These are phyloP conservation scores for Penicillium olsonii DNA, from an alignment of 2,329 filamentous ascomycete species.

Conservation along the genomic window DNA sequence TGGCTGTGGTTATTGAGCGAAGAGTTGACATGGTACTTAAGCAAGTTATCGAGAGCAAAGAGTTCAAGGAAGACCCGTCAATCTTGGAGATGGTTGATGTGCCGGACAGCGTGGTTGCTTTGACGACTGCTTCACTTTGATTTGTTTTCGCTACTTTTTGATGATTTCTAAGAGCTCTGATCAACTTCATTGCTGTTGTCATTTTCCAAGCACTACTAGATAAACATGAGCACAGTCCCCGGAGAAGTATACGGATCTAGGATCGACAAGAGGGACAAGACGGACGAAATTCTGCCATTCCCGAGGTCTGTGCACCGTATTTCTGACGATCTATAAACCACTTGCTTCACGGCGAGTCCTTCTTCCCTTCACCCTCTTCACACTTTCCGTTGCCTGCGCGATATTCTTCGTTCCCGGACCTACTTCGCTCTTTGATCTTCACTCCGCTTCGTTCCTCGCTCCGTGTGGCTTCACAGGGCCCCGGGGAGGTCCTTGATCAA, in stretches of 20 bases:
- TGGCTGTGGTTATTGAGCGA: slow-evolving; percentile 15
- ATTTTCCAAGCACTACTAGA: neutral
- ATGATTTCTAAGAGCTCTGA: too few relatives aligned
- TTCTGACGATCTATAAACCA: neutral
- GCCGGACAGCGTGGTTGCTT: slow-evolving; percentile 10
- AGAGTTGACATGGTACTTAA: slow-evolving; percentile 14
- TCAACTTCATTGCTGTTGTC: too few relatives aligned
- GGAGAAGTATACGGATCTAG: neutral
- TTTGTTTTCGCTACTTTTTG: neutral
- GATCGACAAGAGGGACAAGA: neutral
- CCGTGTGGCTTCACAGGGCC: too few relatives aligned
- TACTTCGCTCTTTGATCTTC: too few relatives aligned
- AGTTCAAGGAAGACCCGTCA: slow-evolving; percentile 13
- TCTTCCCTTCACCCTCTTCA: too few relatives aligned
- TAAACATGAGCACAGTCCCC: neutral
- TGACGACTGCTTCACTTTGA: neutral
- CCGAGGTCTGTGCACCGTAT: neutral
- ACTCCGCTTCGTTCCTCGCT: too few relatives aligned
- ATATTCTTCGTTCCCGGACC: too few relatives aligned
- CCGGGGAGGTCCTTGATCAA: too few relatives aligned
- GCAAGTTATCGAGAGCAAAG: slow-evolving; percentile 9
- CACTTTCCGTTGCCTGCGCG: too few relatives aligned
- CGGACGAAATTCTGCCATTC: neutral
- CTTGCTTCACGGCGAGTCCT: too few relatives aligned
- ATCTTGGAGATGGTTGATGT: slow-evolving; percentile 13